Percentiles rank a stretch among this genome's conserved stretches.
phyloP scores from a whole-genome alignment of 306 rosid species.

The Dalbergia oliveri region DNA sequence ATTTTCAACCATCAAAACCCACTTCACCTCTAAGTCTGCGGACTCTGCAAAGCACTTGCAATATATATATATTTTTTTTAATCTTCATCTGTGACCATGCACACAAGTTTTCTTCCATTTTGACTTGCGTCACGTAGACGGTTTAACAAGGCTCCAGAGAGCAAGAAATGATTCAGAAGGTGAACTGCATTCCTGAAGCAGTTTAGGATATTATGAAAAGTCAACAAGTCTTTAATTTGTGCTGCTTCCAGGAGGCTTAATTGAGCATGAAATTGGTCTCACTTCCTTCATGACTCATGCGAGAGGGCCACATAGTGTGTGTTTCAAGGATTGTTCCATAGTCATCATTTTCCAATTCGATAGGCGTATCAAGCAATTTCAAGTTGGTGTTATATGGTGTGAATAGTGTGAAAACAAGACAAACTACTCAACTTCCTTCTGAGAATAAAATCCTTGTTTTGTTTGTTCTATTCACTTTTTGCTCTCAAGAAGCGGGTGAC shows the following conservation, averaged over 20 bases:
- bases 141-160: conserved; percentile 25
- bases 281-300: too few relatives aligned
- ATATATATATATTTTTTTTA: background rate
- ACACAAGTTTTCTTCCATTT: conserved; percentile 12
- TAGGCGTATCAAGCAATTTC: conserved; percentile 33
- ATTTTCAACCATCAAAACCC: conserved; percentile 31
- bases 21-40: conserved; percentile 7
- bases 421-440: background rate
- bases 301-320: background rate
- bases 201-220: conserved; percentile 30
- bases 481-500: background rate
- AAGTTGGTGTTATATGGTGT: background rate
- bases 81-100: conserved; percentile 1
- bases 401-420: background rate
- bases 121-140: conserved; percentile 20
- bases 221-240: conserved; percentile 18
- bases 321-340: conserved; percentile 27
- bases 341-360: conserved; percentile 36
- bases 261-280: conserved; percentile 25
- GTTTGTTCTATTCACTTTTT: conserved; percentile 12
- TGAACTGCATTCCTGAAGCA: background rate
- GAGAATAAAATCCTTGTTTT: conserved; percentile 5
- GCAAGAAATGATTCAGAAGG: conserved; percentile 14
- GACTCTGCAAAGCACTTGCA: conserved; percentile 27
- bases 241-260: background rate